phyloP scores from a whole-genome alignment of 805 yeast genomes.

The Yarrowia sp. region DNA sequence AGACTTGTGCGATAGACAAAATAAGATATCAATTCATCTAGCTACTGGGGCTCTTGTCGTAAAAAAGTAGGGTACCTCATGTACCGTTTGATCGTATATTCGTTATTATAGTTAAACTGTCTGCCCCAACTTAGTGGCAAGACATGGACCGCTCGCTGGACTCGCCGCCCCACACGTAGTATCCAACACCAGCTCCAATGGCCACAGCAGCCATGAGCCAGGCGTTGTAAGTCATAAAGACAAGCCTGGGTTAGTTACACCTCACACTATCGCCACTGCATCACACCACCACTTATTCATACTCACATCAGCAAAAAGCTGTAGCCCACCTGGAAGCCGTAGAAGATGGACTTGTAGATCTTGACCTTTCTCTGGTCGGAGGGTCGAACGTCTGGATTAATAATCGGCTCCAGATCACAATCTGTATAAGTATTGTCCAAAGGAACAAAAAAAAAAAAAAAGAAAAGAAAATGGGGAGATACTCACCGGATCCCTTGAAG shows the following conservation, averaged over 20 bases:
- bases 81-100: background rate
- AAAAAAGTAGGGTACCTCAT: background rate
- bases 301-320: constrained; percentile 49
- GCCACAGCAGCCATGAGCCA: constrained; percentile 78
- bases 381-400: constrained; percentile 6
- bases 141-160: constrained; percentile 33
- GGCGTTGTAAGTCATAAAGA: constrained; percentile 82
- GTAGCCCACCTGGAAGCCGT: constrained; percentile 66
- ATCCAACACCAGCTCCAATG: constrained; percentile 69
- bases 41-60: no score
- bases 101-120: background rate
- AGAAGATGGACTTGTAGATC: constrained; percentile 39
- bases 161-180: constrained; percentile 53
- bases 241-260: constrained; percentile 58
- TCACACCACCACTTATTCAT: background rate
- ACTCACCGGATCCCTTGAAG: constrained; percentile 3
- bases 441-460: background rate
- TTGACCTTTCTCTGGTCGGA: constrained; percentile 15
- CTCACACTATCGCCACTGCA: background rate
- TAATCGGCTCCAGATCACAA: constrained; percentile 17
- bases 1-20: background rate
- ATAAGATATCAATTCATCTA: no score
- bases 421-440: constrained; percentile 1
- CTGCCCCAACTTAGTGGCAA: constrained; percentile 31
- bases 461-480: background rate